Percentiles rank a stretch among this genome's conserved stretches.
Conservation (phyloP, 2,329 filamentous ascomycete genomes). For the Phyllosticta citribraziliensis region DNA sequence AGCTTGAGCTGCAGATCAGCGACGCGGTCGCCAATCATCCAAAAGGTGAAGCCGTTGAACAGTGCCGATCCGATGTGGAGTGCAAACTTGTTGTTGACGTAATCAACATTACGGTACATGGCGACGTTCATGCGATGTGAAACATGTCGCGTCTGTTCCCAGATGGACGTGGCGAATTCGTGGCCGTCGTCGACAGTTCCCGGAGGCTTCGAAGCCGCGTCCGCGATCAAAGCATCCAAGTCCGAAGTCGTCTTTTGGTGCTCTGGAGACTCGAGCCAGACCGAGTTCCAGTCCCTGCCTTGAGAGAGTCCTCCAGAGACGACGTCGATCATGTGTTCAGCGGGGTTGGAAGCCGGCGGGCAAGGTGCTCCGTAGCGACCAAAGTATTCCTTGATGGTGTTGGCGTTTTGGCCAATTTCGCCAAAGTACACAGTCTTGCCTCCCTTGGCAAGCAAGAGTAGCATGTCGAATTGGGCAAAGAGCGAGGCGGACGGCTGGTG, state of each 20-base stretch:
- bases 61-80: constrained; percentile 32
- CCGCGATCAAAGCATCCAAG: constrained; percentile 27
- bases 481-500: constrained; percentile 74
- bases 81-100: constrained; percentile 51
- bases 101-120: constrained; percentile 53
- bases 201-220: constrained; percentile 28
- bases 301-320: constrained; percentile 20
- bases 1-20: constrained; percentile 14
- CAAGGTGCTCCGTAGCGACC: constrained; percentile 43
- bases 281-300: constrained; percentile 26
- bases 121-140: constrained; percentile 39
- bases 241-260: constrained; percentile 25
- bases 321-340: constrained; percentile 74
- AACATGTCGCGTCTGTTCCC: constrained; percentile 23
- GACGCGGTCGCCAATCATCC: constrained; percentile 10
- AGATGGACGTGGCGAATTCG: constrained; percentile 26
- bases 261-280: constrained; percentile 28
- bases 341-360: constrained; percentile 39
- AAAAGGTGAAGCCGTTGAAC: constrained; percentile 10
- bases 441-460: constrained; percentile 64
- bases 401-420: constrained; percentile 62
- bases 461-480: constrained; percentile 73
- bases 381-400: constrained; percentile 49
- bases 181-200: constrained; percentile 30
- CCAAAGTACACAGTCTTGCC: constrained; percentile 78